Percentiles rank a stretch among this genome's conserved stretches.
These are phyloP conservation scores for Boletus barrowsii DNA, from an alignment of 768 basidiomycete species.

Conservation along the genomic window DNA sequence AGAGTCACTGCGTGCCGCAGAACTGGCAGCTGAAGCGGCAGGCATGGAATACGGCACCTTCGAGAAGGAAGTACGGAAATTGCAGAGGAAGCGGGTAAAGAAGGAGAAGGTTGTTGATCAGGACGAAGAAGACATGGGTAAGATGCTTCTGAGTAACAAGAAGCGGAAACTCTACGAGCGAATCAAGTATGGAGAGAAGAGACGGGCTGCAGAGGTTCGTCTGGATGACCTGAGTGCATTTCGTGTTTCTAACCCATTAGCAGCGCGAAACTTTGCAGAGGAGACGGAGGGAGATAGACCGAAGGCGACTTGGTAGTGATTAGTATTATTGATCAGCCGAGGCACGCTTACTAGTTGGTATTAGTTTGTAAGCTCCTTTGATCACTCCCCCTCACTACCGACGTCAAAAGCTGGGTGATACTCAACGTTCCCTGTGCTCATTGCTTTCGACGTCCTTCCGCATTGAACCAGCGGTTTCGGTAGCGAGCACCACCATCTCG, in stretches of 20 bases:
- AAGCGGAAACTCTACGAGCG: slow-evolving; percentile 91
- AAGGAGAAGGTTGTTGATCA: slow-evolving; percentile 36
- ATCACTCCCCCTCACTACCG: slow-evolving; percentile 6
- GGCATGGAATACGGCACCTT: slow-evolving; percentile 80
- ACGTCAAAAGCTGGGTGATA: neutral
- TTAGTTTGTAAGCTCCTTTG: slow-evolving; percentile 11
- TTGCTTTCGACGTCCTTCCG: neutral
- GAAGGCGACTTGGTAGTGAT: neutral
- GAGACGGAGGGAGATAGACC: slow-evolving; percentile 49
- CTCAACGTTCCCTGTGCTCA: neutral
- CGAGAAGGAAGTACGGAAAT: slow-evolving; percentile 69
- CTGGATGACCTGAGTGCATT: neutral
- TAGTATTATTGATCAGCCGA: too few relatives aligned
- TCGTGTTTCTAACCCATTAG: slow-evolving; percentile 8
- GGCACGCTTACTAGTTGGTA: neutral
- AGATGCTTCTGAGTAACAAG: slow-evolving; percentile 97
- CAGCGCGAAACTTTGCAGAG: slow-evolving; percentile 63
- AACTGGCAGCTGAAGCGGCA: slow-evolving; percentile 87
- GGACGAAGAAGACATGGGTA: slow-evolving; percentile 82
- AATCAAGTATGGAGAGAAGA: slow-evolving; percentile 84
- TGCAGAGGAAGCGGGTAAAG: slow-evolving; percentile 39
- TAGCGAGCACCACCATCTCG: neutral
- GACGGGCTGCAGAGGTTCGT: slow-evolving; percentile 76
- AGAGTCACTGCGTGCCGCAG: slow-evolving; percentile 76
- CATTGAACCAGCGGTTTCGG: neutral